phyloP scores from a whole-genome alignment of 2,329 filamentous ascomycete species.

The Penicillium sp. region DNA sequence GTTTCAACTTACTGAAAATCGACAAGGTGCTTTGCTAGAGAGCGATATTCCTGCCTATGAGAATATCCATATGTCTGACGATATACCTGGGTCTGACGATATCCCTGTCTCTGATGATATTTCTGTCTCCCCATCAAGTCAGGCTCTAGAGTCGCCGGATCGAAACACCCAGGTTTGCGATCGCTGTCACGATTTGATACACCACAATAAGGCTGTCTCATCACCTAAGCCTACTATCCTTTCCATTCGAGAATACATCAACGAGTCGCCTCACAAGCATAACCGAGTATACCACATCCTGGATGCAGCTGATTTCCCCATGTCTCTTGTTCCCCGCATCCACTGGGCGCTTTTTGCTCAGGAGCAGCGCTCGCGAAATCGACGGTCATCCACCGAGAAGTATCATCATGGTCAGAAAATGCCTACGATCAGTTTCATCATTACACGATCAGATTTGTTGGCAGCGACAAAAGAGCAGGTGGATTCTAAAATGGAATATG shows the following conservation, averaged over 20 bases:
- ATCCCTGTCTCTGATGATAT: too few species aligned
- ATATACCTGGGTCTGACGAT: too few species aligned
- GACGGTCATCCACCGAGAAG: conserved; percentile 67
- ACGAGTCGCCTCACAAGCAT: conserved; percentile 82
- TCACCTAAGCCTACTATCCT: conserved; percentile 81
- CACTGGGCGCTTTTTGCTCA: conserved; percentile 69
- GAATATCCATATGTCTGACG: too few species aligned
- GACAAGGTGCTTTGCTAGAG: conserved; percentile 24
- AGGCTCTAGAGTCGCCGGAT: conserved; percentile 18
- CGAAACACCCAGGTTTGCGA: conserved; percentile 62
- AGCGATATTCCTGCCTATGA: conserved; percentile 9
- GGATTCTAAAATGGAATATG: conserved; percentile 80
- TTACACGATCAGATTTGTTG: conserved; percentile 83
- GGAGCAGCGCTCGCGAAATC: conserved; percentile 75
- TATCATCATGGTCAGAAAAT: conserved; percentile 68
- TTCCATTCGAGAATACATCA: conserved; percentile 78
- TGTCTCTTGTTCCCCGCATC: conserved; percentile 82
- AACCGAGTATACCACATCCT: conserved; percentile 96
- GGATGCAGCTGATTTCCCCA: conserved; percentile 93
- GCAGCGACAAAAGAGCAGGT: conserved; percentile 82
- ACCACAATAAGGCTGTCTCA: conserved; percentile 70
- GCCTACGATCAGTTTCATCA: conserved; percentile 85
- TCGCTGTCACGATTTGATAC: conserved; percentile 77
- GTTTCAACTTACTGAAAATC: conserved; percentile 3
- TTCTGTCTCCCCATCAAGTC: conserved; percentile 10